These are phyloP conservation scores for Arachis stenosperma DNA, from an alignment of 306 rosid species.

Conservation along the genomic window DNA sequence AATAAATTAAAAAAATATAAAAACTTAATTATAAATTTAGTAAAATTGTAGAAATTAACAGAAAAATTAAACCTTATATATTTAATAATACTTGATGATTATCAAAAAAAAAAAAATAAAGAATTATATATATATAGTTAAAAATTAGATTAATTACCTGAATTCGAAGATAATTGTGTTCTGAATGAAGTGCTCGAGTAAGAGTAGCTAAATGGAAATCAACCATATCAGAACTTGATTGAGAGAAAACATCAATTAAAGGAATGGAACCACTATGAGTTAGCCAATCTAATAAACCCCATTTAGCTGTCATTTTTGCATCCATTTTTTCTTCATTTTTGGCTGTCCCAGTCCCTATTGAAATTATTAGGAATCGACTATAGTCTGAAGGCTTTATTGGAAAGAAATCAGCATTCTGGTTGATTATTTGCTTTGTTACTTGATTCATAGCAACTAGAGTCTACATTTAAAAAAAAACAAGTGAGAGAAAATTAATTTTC, in stretches of 20 bases:
- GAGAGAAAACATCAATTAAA: constrained; percentile 45
- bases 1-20: too few species aligned
- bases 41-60: too few species aligned
- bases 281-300: constrained; percentile 52
- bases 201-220: constrained; percentile 49
- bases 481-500: background rate
- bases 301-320: constrained; percentile 44
- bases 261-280: constrained; percentile 41
- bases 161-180: constrained; percentile 48
- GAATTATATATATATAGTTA: too few species aligned
- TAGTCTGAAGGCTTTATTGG: constrained; percentile 44
- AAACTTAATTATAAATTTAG: too few species aligned
- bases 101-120: too few species aligned
- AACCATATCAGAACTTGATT: constrained; percentile 52
- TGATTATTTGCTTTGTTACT: constrained; percentile 40
- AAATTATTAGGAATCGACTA: constrained; percentile 42
- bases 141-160: constrained; percentile 33
- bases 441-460: constrained; percentile 46
- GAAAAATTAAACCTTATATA: too few species aligned
- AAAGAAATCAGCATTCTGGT: constrained; percentile 43
- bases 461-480: constrained; percentile 21
- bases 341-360: constrained; percentile 51
- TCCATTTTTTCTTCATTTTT: constrained; percentile 40
- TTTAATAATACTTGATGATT: too few species aligned
- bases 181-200: constrained; percentile 48